These are phyloP conservation scores for Lenzites betulinus DNA, from an alignment of 768 basidiomycete species.

Conservation along the genomic window DNA sequence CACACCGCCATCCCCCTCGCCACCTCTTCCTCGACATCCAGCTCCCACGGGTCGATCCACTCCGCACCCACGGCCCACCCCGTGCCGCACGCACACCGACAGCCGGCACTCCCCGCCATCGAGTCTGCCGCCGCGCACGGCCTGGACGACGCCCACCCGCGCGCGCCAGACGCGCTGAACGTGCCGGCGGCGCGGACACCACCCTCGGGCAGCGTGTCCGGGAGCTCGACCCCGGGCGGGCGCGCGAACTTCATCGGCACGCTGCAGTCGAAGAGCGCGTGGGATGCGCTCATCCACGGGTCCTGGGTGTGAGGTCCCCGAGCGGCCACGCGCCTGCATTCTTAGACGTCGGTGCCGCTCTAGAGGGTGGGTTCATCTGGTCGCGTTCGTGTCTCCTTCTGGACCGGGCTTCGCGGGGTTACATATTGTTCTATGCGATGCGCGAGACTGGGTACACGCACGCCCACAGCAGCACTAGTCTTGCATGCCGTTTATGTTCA, in stretches of 20 bases:
- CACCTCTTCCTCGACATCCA: constrained; percentile 10
- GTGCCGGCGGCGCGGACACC: background rate
- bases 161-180: constrained; percentile 8
- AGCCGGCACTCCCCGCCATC: constrained; percentile 14
- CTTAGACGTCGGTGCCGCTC: background rate
- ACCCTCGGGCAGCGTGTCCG: constrained; percentile 1
- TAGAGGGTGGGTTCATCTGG: constrained; percentile 1
- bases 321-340: background rate
- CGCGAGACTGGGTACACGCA: background rate
- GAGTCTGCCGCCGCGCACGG: constrained; percentile 4
- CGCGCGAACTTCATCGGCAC: constrained; percentile 57
- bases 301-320: constrained; percentile 52
- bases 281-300: constrained; percentile 70
- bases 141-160: constrained; percentile 12
- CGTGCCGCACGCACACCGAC: constrained; percentile 13
- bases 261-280: constrained; percentile 61
- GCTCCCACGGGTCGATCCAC: constrained; percentile 12
- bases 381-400: background rate
- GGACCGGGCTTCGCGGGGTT: background rate
- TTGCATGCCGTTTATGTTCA: background rate
- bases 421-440: background rate
- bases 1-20: constrained; percentile 14
- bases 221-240: constrained; percentile 24
- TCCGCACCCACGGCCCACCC: constrained; percentile 1
- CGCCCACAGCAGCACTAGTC: background rate